Evolutionary conservation across 2,329 filamentous ascomycete species (phyloP).

Genomic region (Exophiala lecanii-corni): DNA sequence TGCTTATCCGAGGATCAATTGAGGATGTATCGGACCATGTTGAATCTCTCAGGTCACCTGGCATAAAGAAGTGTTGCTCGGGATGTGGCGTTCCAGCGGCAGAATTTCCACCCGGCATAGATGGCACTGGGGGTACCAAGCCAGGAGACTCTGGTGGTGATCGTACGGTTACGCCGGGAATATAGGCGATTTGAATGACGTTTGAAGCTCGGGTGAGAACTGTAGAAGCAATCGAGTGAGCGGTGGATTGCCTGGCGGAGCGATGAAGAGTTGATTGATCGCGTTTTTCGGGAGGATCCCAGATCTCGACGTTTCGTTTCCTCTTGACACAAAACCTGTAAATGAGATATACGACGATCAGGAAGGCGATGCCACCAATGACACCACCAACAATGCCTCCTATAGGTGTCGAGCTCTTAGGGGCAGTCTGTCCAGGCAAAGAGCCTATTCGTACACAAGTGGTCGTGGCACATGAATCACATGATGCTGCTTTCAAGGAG

Average conservation of each 20-base stretch:
- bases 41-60: constrained; percentile 82
- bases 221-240: constrained; percentile 84
- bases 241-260: constrained; percentile 70
- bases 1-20: constrained; percentile 44
- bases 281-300: constrained; percentile 50
- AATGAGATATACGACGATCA: constrained; percentile 71
- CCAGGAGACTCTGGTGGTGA: constrained; percentile 78
- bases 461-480: constrained; percentile 55
- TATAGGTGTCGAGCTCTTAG: constrained; percentile 36
- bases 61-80: constrained; percentile 80
- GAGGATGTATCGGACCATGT: constrained; percentile 65
- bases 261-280: constrained; percentile 54
- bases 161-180: constrained; percentile 92
- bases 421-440: constrained; percentile 33
- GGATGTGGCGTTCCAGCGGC: constrained; percentile 55
- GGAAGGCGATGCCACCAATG: constrained; percentile 71
- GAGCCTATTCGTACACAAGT: constrained; percentile 48
- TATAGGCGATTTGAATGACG: constrained; percentile 99
- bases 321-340: constrained; percentile 78
- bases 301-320: constrained; percentile 55
- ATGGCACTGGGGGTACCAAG: constrained; percentile 86
- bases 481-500: constrained; percentile 55
- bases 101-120: constrained; percentile 67
- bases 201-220: constrained; percentile 95
- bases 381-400: constrained; percentile 91